phyloP scores from a whole-genome alignment of 257 asterid genomes.

The Dorcoceras hygrometricum region DNA sequence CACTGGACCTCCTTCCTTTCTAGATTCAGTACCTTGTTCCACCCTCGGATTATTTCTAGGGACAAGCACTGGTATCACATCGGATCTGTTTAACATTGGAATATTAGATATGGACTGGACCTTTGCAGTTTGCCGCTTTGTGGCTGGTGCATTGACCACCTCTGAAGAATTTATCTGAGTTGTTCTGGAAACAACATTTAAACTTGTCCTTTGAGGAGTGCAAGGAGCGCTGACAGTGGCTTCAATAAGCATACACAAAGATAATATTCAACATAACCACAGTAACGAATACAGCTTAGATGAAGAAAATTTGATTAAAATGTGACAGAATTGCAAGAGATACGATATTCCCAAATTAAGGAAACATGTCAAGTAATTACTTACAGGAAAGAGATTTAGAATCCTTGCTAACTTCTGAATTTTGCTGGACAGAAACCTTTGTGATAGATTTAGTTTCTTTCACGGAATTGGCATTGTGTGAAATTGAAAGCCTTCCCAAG shows the following conservation, averaged over 20 bases:
- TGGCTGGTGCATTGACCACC: slow-evolving; percentile 41
- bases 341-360: slow-evolving; percentile 19
- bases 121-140: slow-evolving; percentile 62
- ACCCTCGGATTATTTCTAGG: slow-evolving; percentile 68
- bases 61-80: slow-evolving; percentile 72
- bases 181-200: slow-evolving; percentile 45
- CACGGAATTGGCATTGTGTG: slow-evolving; percentile 64
- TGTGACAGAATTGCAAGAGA: background rate
- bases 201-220: slow-evolving; percentile 70
- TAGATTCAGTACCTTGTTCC: slow-evolving; percentile 70
- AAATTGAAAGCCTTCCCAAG: slow-evolving; percentile 73
- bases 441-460: slow-evolving; percentile 67
- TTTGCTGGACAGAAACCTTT: slow-evolving; percentile 66
- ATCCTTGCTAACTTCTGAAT: slow-evolving; percentile 66
- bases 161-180: slow-evolving; percentile 47
- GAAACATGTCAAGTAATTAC: slow-evolving; percentile 28
- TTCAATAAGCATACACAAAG: slow-evolving; percentile 40
- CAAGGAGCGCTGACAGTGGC: slow-evolving; percentile 62
- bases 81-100: slow-evolving; percentile 58
- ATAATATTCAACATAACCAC: slow-evolving; percentile 21
- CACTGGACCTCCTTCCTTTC: slow-evolving; percentile 69
- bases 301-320: slow-evolving; percentile 16
- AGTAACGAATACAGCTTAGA: background rate
- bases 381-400: slow-evolving; percentile 68
- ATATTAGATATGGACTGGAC: slow-evolving; percentile 49